These are phyloP conservation scores for Paraphaeosphaeria sporulosa DNA, from an alignment of 2,329 filamentous ascomycete species.

Conservation along the genomic window DNA sequence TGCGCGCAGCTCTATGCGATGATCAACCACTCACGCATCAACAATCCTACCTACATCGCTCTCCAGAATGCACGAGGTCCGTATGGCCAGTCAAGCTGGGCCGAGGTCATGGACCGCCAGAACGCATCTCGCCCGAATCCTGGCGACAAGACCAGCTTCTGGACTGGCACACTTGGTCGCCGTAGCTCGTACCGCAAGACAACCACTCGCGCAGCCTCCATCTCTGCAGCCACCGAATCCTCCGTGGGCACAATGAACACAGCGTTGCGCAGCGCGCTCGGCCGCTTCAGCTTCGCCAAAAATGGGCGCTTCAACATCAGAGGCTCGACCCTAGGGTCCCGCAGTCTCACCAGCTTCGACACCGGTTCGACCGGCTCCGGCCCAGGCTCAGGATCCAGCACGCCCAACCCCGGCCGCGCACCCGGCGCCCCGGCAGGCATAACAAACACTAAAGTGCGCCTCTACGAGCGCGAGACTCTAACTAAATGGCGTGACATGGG, in stretches of 20 bases:
- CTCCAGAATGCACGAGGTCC: conserved; percentile 75
- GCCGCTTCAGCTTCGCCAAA: conserved; percentile 72
- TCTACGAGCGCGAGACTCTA: conserved; percentile 78
- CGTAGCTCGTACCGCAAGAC: conserved; percentile 64
- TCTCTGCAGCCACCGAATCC: conserved; percentile 73
- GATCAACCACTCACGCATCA: conserved; percentile 87
- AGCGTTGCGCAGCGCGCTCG: conserved; percentile 75
- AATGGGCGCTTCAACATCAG: conserved; percentile 83
- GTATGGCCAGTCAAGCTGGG: conserved; percentile 56
- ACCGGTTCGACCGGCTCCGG: conserved; percentile 57
- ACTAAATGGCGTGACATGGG: conserved; percentile 92
- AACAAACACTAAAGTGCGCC: conserved; percentile 82
- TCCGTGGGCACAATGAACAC: conserved; percentile 79
- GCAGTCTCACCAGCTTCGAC: conserved; percentile 61
- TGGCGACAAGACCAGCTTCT: conserved; percentile 56
- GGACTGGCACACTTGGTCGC: conserved; percentile 56
- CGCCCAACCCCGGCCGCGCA: conserved; percentile 37
- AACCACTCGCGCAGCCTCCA: conserved; percentile 61
- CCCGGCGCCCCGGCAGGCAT: conserved; percentile 66
- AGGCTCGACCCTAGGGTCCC: conserved; percentile 73
- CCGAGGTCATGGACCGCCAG: conserved; percentile 60
- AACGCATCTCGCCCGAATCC: conserved; percentile 53
- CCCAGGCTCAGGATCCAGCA: conserved; percentile 44
- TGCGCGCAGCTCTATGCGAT: conserved; percentile 83
- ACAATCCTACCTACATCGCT: conserved; percentile 89